Evolutionary conservation across 345 rosid genomes (phyloP).

Genomic region (Diplotaxis tenuifolia): DNA sequence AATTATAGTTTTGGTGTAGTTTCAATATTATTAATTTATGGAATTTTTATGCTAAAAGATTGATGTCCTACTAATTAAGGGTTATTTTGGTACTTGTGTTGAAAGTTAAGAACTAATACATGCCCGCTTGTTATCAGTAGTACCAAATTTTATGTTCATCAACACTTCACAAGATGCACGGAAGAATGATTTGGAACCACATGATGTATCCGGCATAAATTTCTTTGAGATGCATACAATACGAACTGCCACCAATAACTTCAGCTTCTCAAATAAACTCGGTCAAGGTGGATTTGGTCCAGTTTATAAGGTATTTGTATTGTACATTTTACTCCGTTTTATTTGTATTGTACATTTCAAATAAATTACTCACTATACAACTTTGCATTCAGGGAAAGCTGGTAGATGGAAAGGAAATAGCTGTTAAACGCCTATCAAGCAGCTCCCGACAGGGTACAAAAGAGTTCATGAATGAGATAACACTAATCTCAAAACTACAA

Average conservation of each 20-base stretch:
- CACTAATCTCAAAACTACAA: constrained; percentile 51
- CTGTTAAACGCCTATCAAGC: constrained; percentile 47
- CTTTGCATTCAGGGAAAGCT: constrained; percentile 34
- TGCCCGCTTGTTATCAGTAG: too few species aligned
- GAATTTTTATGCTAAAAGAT: too few species aligned
- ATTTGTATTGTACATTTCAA: neutral
- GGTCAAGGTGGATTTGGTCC: constrained; percentile 39
- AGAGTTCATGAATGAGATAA: constrained; percentile 46
- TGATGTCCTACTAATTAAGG: too few species aligned
- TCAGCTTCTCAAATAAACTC: constrained; percentile 23
- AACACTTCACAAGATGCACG: neutral
- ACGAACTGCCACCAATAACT: constrained; percentile 27
- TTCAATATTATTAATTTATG: too few species aligned
- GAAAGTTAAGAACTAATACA: too few species aligned
- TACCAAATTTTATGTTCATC: too few species aligned
- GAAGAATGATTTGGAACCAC: neutral
- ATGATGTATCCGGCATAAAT: neutral
- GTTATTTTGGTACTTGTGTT: too few species aligned
- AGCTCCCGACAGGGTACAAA: constrained; percentile 43
- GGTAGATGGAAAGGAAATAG: constrained; percentile 40
- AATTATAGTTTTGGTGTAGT: too few species aligned
- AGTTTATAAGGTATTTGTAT: constrained; percentile 29
- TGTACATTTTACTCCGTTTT: neutral
- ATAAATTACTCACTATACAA: too few species aligned
- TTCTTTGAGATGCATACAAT: constrained; percentile 20